Conservation (phyloP, 495 filamentous ascomycete genomes). For the Penicillium maclennaniae region DNA sequence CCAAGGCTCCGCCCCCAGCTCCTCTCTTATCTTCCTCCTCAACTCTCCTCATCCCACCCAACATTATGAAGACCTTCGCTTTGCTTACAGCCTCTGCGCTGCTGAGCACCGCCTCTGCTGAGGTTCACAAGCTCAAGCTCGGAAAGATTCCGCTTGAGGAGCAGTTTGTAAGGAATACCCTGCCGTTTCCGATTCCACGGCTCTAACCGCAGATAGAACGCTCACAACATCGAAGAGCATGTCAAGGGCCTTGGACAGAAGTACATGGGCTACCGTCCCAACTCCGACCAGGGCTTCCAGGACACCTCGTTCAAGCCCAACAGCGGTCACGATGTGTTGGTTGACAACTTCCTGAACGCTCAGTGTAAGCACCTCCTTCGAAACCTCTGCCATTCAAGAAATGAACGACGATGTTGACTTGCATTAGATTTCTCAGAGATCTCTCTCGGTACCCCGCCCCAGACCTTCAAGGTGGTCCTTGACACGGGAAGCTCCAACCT, state of each 20-base stretch:
- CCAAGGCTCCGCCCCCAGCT: slow-evolving; percentile 20
- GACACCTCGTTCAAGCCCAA: slow-evolving; percentile 64
- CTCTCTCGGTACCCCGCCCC: slow-evolving; percentile 83
- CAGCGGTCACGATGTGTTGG: slow-evolving; percentile 74
- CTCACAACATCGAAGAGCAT: slow-evolving; percentile 76
- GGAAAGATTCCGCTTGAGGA: slow-evolving; percentile 92
- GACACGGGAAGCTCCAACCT: slow-evolving; percentile 99
- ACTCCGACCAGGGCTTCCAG: slow-evolving; percentile 69
- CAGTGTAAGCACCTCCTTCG: slow-evolving; percentile 67
- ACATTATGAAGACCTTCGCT: slow-evolving; percentile 76
- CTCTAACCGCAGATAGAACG: slow-evolving; percentile 49
- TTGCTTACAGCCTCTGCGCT: slow-evolving; percentile 73
- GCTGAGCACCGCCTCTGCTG: slow-evolving; percentile 77
- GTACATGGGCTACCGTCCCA: slow-evolving; percentile 83
- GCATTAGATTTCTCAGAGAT: slow-evolving; percentile 92
- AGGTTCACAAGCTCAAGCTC: slow-evolving; percentile 90
- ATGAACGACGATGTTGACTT: slow-evolving; percentile 16
- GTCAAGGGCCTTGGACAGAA: slow-evolving; percentile 70
- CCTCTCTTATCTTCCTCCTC: slow-evolving; percentile 19
- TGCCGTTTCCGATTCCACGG: background rate
- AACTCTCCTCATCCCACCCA: slow-evolving; percentile 15
- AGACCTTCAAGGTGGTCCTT: slow-evolving; percentile 96
- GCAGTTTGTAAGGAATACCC: slow-evolving; percentile 66
- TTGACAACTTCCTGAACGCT: slow-evolving; percentile 97
- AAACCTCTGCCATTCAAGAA: background rate